phyloP scores from a whole-genome alignment of 176 grass and related monocot species.

The Coix lacrymajobi region DNA sequence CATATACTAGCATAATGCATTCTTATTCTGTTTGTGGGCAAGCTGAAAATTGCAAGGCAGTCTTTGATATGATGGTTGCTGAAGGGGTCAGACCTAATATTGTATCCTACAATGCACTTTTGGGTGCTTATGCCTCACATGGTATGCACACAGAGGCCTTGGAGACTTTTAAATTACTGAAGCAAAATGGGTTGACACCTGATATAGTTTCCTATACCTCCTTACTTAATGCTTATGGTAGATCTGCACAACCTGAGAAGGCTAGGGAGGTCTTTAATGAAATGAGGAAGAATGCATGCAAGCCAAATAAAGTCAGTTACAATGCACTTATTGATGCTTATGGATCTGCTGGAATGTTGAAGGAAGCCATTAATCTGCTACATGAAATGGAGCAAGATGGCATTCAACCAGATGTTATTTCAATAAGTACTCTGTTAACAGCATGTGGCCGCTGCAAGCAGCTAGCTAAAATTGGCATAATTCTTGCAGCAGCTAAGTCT shows the following conservation, averaged over 20 bases:
- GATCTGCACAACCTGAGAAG: constrained; percentile 75
- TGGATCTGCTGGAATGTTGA: constrained; percentile 76
- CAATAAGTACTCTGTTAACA: constrained; percentile 87
- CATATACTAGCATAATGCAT: constrained; percentile 85
- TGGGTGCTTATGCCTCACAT: constrained; percentile 78
- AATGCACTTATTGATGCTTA: constrained; percentile 98
- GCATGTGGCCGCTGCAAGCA: constrained; percentile 62
- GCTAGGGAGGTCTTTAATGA: constrained; percentile 68
- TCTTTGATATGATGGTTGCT: constrained; percentile 90
- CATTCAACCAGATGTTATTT: constrained; percentile 76
- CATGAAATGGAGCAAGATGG: constrained; percentile 80
- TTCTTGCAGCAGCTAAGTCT: constrained; percentile 64
- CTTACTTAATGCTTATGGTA: constrained; percentile 89
- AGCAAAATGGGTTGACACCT: constrained; percentile 56
- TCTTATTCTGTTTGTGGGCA: constrained; percentile 87
- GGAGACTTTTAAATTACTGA: constrained; percentile 68
- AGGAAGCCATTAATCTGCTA: constrained; percentile 61
- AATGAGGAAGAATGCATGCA: constrained; percentile 62
- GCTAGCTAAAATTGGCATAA: constrained; percentile 63
- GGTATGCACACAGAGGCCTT: constrained; percentile 76
- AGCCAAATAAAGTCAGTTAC: constrained; percentile 93
- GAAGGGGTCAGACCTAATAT: constrained; percentile 93
- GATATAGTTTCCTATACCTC: constrained; percentile 92
- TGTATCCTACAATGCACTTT: constrained; percentile 87
- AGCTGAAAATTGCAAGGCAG: constrained; percentile 77